These are phyloP conservation scores for Tillandsia fasciculata DNA, from an alignment of 176 grass and related monocot species.

Conservation along the genomic window DNA sequence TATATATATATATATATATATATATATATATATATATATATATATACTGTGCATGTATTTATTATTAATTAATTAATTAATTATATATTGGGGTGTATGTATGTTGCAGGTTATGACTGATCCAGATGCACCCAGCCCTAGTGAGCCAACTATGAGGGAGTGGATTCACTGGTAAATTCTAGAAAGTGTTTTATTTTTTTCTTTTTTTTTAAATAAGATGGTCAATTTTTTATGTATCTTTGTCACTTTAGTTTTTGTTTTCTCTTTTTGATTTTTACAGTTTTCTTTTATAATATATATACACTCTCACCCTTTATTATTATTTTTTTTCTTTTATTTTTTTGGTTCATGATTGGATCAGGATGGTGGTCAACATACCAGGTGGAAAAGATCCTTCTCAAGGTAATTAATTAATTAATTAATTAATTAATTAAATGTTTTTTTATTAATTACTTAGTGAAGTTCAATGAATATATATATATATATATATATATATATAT, in stretches of 20 bases:
- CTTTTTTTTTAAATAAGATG: neutral
- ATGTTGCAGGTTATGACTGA: slow-evolving; percentile 66
- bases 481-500: no score
- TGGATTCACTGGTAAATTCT: slow-evolving; percentile 53
- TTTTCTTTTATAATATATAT: neutral
- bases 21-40: no score
- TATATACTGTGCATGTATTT: neutral
- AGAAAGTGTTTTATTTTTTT: slow-evolving; percentile 1
- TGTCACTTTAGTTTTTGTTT: neutral
- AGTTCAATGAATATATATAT: neutral
- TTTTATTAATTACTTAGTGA: neutral
- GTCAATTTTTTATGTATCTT: neutral
- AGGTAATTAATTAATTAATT: slow-evolving; percentile 32
- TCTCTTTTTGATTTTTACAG: neutral
- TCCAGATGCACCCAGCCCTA: slow-evolving; percentile 79
- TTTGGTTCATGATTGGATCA: slow-evolving; percentile 4
- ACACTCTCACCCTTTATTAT: neutral
- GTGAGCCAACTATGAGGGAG: slow-evolving; percentile 68
- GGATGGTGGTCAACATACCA: slow-evolving; percentile 82
- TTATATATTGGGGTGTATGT: neutral
- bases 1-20: no score
- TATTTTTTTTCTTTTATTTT: neutral
- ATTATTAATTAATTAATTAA: neutral
- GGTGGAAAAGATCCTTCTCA: slow-evolving; percentile 68
- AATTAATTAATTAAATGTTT: neutral